These are phyloP conservation scores for Eucalyptus sp. DNA, from an alignment of 345 rosid species.

Conservation along the genomic window DNA sequence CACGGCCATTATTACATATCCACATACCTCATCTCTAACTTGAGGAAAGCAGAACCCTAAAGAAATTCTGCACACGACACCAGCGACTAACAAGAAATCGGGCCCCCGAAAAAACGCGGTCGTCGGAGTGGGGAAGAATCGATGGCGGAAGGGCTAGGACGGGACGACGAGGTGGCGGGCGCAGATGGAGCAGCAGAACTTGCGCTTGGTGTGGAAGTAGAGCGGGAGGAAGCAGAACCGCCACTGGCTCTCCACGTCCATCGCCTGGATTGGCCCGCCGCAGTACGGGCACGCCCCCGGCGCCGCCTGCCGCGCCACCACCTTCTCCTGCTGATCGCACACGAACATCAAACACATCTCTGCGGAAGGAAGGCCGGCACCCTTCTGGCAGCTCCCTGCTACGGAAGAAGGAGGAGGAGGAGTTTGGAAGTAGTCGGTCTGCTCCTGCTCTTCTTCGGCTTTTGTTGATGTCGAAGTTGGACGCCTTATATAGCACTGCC, in stretches of 20 bases:
- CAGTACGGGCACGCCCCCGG: constrained; percentile 84
- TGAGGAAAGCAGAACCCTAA: neutral
- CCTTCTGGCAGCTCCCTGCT: too few species aligned
- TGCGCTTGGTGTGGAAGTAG: constrained; percentile 42
- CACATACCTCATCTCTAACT: neutral
- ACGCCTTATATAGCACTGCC: rapidly evolving
- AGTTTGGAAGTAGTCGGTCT: too few species aligned
- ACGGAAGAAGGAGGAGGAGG: too few species aligned
- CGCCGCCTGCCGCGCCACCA: constrained; percentile 58
- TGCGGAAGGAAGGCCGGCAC: too few species aligned
- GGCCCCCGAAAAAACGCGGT: neutral
- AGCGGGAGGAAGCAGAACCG: constrained; percentile 81
- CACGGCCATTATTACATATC: too few species aligned
- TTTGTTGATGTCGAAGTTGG: neutral
- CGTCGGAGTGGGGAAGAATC: neutral
- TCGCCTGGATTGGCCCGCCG: constrained; percentile 66
- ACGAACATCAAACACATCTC: constrained; percentile 57
- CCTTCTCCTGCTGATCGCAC: constrained; percentile 79
- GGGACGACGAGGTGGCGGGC: constrained; percentile 38
- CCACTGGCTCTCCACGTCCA: constrained; percentile 72
- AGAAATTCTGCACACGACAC: neutral
- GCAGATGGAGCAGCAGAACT: constrained; percentile 45
- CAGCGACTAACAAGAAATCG: neutral
- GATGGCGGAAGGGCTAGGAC: neutral
- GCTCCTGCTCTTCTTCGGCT: constrained; percentile 5